Evolutionary conservation across 1,284 basidiomycete genomes (phyloP).

Genomic region (Ustilago trichophora): DNA sequence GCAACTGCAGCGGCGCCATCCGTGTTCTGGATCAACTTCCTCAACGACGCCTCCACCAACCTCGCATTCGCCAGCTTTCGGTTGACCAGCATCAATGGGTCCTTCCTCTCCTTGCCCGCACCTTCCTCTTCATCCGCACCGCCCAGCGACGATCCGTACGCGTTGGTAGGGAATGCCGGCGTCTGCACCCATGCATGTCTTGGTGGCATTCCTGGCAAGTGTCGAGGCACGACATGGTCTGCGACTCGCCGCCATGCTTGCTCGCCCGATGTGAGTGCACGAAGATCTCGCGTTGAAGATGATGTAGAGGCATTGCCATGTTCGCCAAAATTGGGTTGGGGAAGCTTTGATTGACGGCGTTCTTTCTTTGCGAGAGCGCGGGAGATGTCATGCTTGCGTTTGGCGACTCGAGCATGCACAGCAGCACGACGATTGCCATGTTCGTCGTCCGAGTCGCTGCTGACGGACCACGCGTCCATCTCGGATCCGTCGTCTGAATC

Average conservation of each 20-base stretch:
- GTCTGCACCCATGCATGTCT: constrained; percentile 57
- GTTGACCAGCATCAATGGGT: constrained; percentile 52
- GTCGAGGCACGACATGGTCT: constrained; percentile 49
- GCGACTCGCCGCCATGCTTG: constrained; percentile 47
- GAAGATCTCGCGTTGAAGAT: constrained; percentile 18
- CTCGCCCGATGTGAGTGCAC: constrained; percentile 36
- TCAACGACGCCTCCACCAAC: constrained; percentile 53
- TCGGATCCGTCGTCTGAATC: constrained; percentile 45
- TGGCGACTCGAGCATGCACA: constrained; percentile 27
- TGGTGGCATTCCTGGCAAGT: constrained; percentile 53
- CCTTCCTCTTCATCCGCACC: constrained; percentile 8
- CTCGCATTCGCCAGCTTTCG: constrained; percentile 57
- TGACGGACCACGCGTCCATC: constrained; percentile 40
- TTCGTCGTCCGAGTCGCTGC: constrained; percentile 34
- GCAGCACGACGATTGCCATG: constrained; percentile 28
- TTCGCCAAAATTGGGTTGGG: constrained; percentile 1
- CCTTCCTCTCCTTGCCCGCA: constrained; percentile 9
- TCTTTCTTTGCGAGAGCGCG: constrained; percentile 14
- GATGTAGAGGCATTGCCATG: not conserved
- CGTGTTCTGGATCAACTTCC: constrained; percentile 51
- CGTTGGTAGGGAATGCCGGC: constrained; percentile 49
- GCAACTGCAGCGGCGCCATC: constrained; percentile 46
- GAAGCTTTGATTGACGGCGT: constrained; percentile 22
- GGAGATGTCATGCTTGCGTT: constrained; percentile 21
- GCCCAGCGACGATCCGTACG: constrained; percentile 20